phyloP scores from a whole-genome alignment of 148 eudicot genomes.

The Drosera capensis region DNA sequence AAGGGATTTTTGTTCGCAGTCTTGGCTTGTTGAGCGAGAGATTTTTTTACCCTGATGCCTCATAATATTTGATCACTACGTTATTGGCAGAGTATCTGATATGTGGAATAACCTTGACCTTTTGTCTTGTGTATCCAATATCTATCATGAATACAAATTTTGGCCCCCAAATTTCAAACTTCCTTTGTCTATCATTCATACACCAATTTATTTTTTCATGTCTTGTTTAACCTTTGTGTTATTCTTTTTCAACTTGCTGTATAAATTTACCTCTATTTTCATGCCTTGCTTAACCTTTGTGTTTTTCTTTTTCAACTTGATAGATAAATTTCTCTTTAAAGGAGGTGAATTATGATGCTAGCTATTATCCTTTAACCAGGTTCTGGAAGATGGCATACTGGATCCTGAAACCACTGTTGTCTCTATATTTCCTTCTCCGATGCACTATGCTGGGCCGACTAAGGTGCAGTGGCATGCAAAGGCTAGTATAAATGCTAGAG shows the following conservation, averaged over 20 bases:
- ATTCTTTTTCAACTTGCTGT: neutral
- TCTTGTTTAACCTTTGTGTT: neutral
- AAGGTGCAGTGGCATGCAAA: conserved; percentile 93
- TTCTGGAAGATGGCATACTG: conserved; percentile 69
- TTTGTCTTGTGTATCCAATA: too few species aligned
- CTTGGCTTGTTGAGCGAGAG: neutral
- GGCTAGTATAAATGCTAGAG: conserved; percentile 82
- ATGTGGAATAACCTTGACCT: too few species aligned
- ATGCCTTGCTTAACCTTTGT: too few species aligned
- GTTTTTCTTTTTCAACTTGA: neutral
- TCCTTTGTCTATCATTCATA: too few species aligned
- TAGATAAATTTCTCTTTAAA: neutral
- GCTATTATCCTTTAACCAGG: conserved; percentile 16
- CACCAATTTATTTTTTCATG: too few species aligned
- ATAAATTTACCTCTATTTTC: too few species aligned
- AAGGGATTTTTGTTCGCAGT: neutral
- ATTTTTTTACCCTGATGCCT: too few species aligned
- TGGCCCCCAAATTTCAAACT: too few species aligned
- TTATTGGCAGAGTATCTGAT: too few species aligned
- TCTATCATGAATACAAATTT: too few species aligned
- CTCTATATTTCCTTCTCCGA: conserved; percentile 81
- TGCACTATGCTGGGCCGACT: conserved; percentile 90
- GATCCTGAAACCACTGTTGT: conserved; percentile 85
- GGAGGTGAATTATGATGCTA: neutral
- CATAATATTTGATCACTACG: too few species aligned